phyloP scores from a whole-genome alignment of 2,329 filamentous ascomycete species.

The Fusarium caatingaense region DNA sequence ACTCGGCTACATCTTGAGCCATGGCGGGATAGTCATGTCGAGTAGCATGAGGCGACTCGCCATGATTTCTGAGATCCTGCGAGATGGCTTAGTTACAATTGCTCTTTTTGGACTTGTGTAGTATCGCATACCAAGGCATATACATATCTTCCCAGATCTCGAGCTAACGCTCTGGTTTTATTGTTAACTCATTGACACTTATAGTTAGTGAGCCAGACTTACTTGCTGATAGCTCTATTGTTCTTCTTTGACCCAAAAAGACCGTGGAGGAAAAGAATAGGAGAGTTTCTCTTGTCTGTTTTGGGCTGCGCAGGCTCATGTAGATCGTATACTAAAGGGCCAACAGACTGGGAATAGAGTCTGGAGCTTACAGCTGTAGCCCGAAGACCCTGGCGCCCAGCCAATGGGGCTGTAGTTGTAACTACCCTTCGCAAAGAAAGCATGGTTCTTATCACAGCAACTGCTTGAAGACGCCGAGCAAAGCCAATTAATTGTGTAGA shows the following conservation, averaged over 20 bases:
- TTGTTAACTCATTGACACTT: not conserved
- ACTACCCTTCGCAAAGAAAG: slow-evolving; percentile 31
- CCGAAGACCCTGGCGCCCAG: slow-evolving; percentile 3
- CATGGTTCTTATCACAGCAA: slow-evolving; percentile 29
- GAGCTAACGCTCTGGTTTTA: slow-evolving; percentile 74
- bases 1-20: slow-evolving; percentile 83
- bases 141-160: slow-evolving; percentile 81
- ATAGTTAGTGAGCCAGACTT: slow-evolving; percentile 51
- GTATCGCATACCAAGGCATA: slow-evolving; percentile 76
- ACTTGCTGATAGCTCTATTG: slow-evolving; percentile 95
- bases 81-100: slow-evolving; percentile 28
- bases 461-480: slow-evolving; percentile 17
- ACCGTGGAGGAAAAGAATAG: slow-evolving; percentile 91
- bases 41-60: slow-evolving; percentile 82
- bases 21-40: slow-evolving; percentile 85
- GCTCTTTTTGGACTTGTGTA: slow-evolving; percentile 1
- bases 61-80: slow-evolving; percentile 92
- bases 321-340: slow-evolving; percentile 71
- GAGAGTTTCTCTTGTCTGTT: slow-evolving; percentile 58
- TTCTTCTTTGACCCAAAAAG: slow-evolving; percentile 97
- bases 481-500: slow-evolving; percentile 39
- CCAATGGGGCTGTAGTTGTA: slow-evolving; percentile 1
- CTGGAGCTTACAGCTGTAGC: slow-evolving; percentile 14
- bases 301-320: slow-evolving; percentile 65
- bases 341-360: slow-evolving; percentile 41